A percentile compares a stretch with the other conserved stretches of the same genome.
These are phyloP conservation scores for Pterulicium gracile DNA, from an alignment of 1,284 basidiomycete genomes.

Conservation along the genomic window DNA sequence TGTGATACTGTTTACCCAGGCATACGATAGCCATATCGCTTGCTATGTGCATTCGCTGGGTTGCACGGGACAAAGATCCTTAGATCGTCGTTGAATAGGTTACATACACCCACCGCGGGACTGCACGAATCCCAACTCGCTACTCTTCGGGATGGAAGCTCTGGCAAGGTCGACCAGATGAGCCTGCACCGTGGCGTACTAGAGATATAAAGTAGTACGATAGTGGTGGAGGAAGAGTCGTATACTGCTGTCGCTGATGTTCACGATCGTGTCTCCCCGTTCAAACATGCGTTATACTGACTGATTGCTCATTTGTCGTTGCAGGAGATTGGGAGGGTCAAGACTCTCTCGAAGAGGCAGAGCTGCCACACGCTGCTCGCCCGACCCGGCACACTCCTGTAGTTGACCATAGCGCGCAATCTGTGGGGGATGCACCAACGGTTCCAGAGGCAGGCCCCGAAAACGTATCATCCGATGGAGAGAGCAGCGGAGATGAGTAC, in stretches of 20 bases:
- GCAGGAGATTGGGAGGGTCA: constrained; percentile 64
- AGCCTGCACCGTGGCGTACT: too few species aligned
- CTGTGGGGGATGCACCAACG: constrained; percentile 8
- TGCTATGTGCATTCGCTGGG: neutral
- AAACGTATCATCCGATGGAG: constrained; percentile 28
- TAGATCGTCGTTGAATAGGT: too few species aligned
- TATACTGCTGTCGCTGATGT: neutral
- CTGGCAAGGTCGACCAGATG: too few species aligned
- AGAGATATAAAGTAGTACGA: too few species aligned
- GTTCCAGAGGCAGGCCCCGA: constrained; percentile 10
- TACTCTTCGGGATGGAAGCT: too few species aligned
- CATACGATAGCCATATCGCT: neutral
- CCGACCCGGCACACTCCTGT: constrained; percentile 6
- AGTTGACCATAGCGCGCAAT: too few species aligned
- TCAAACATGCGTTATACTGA: constrained; percentile 4
- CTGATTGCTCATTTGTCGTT: constrained; percentile 12
- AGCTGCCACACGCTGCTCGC: constrained; percentile 12
- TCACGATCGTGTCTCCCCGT: constrained; percentile 1
- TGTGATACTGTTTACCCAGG: constrained; percentile 7
- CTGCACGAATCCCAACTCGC: too few species aligned
- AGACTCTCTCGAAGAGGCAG: constrained; percentile 37
- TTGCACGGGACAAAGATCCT: too few species aligned
- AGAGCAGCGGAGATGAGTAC: constrained; percentile 62
- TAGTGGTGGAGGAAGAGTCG: too few species aligned
- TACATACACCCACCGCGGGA: too few species aligned